Evolutionary conservation across 2,329 filamentous ascomycete species (phyloP), one percentile per base, ranked within the genome.

Genomic region (Claviceps monticola): DNA sequence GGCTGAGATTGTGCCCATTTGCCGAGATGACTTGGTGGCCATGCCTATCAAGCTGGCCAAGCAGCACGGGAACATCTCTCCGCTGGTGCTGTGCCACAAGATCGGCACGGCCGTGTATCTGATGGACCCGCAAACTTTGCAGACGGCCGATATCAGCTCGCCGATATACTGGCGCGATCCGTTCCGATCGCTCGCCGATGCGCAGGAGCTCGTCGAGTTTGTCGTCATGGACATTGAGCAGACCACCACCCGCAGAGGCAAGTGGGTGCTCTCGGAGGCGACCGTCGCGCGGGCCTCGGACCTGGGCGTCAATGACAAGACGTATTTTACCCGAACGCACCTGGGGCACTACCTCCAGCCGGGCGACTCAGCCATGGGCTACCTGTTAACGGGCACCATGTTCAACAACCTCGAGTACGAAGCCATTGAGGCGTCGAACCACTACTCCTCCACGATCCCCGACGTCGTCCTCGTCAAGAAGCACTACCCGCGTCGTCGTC

Each of bases 391-490:
- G 4, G 90, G 88, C 48, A 83, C 88, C 51, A 95, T 95, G 67
- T 96, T 91, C 75, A 97, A 98, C 76, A 93, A 89, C 64, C 74
- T 78, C 9, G 79, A 94, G 59, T 89, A 85, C 59, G 89, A 95
- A 59, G 86, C 83, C 51, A 77, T 96, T 37, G 89, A 96, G 67
- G 70, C 78, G 49, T 88, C 83, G 50, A 81, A 81, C 66, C 81
- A 83, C 49, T 91, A 94, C 69, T 74, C 80, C 2, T 84, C 82
- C 3, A 82, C 77, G 3, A 86, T 98, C 52, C 93, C 93, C 0
- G 93, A 98, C 62, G 93, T 97, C 0, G 72, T 98, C 6, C 77
- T 98, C 3, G 88, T 98, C 66, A 97, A 95, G 88, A 98, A 98
- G 70, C 83, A 88, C 76, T 98, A 94, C 71, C 82, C 85, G 54